Evolutionary conservation across 2,329 filamentous ascomycete genomes (phyloP), one percentile per base, ranked within the genome.

Genomic region (Aurifilum marmelostoma): DNA sequence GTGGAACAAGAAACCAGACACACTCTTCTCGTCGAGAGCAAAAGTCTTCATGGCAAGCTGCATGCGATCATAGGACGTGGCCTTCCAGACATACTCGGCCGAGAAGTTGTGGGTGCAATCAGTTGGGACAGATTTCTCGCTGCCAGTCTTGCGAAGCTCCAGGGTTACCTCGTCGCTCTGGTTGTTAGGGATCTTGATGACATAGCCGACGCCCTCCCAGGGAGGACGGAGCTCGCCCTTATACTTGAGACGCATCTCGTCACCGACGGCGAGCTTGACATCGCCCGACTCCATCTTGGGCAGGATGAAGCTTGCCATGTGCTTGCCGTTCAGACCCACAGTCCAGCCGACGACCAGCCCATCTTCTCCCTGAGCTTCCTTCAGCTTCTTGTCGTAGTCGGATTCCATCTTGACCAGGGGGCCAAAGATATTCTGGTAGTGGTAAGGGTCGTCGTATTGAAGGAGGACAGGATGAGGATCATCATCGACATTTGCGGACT

Each of bases 11-110:
- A 97, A 99, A 50, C 96, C 96, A 29, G 96, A 98, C 58, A 99
- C 95, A 76, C 94, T 97, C 91, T 97, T 92, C 80, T 99, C 96
- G 75, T 99, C 95, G 59, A 98, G 90, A 7, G 96, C 96, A 78
- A 99, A 99, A 0, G 93, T 98, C 85, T 97, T 98, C 95, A 99
- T 98, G 67, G 96, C 97, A 73, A 94, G 89, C 80, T 99, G 96
- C 96, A 99, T 99, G 72, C 96, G 94, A 77, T 99, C 96, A 78
- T 99, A 99, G 0, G 95, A 98, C 0, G 97, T 99, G 18, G 97
- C 96, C 79, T 99, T 99, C 96, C 96, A 99, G 67, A 99, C 96
- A 77, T 99, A 99, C 79, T 99, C 96, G 73, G 95, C 96, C 21
- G 94, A 97, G 81, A 99, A 99, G 80, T 97, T 97, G 81, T 97